Evolutionary conservation across 169 alveolate genomes (phyloP).

Genomic region (Plasmodium billcollinsi): DNA sequence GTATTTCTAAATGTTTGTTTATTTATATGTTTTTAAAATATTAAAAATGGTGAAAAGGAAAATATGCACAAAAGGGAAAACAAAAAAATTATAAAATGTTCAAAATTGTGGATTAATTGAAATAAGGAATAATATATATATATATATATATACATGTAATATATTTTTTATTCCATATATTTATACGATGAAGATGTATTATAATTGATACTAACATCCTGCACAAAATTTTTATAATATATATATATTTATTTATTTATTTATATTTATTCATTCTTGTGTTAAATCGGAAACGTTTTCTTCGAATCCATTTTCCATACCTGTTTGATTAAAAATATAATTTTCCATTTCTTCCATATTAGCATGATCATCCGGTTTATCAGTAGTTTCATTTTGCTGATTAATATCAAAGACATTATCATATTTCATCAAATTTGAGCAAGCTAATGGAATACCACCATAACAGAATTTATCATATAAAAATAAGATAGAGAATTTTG

Average conservation of each 20-base stretch:
- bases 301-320: constrained; percentile 1
- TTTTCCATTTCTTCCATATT: background rate
- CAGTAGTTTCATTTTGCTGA: background rate
- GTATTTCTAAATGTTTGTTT: too few species aligned
- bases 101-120: too few species aligned
- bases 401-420: constrained; percentile 54
- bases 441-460: constrained; percentile 74
- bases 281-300: constrained; percentile 59
- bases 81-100: background rate
- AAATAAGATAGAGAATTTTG: constrained; percentile 52
- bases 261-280: background rate
- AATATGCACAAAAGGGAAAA: too few species aligned
- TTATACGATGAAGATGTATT: too few species aligned
- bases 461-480: constrained; percentile 60
- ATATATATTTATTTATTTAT: background rate
- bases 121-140: too few species aligned
- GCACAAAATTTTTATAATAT: background rate
- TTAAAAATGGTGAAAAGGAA: too few species aligned
- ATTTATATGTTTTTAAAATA: too few species aligned
- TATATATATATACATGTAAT: too few species aligned
- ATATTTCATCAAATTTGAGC: constrained; percentile 38
- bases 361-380: background rate
- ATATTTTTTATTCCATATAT: too few species aligned
- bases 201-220: background rate
- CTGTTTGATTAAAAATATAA: background rate